Conservation (phyloP, 2,329 filamentous ascomycete genomes). For the Westerdykella aurantiaca region DNA sequence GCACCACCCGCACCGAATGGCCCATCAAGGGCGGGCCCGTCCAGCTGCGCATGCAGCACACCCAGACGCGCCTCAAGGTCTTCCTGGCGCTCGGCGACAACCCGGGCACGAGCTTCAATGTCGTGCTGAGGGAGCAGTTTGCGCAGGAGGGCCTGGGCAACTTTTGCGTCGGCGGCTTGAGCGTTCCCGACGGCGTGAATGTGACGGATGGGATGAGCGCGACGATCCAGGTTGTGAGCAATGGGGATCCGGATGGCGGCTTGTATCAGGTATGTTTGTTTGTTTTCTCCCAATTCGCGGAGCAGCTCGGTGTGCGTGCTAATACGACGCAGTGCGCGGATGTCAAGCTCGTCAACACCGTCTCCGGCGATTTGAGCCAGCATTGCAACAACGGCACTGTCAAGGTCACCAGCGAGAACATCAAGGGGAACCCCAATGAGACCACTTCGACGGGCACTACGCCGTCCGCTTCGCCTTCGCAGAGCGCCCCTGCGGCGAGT, state of each 20-base stretch:
- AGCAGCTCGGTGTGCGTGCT: not conserved
- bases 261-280: constrained; percentile 58
- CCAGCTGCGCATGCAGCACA: constrained; percentile 49
- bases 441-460: constrained; percentile 34
- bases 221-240: constrained; percentile 64
- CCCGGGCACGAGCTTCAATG: constrained; percentile 59
- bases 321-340: constrained; percentile 58
- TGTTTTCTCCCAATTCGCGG: constrained; percentile 10
- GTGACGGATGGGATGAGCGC: constrained; percentile 57
- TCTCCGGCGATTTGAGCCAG: constrained; percentile 40
- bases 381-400: constrained; percentile 57
- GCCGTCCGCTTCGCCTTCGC: constrained; percentile 7
- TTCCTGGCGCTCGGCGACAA: constrained; percentile 50
- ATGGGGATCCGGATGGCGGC: constrained; percentile 53
- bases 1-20: constrained; percentile 44
- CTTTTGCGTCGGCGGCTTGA: constrained; percentile 60
- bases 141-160: constrained; percentile 56
- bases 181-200: constrained; percentile 47
- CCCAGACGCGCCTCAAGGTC: constrained; percentile 48
- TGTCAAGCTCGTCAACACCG: constrained; percentile 57
- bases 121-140: constrained; percentile 58
- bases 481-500: constrained; percentile 10
- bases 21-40: constrained; percentile 49
- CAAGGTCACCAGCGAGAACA: constrained; percentile 36
- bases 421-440: constrained; percentile 45